Conservation (phyloP, 176 grass and related monocot genomes). For the Sorghum bicolor region Sorghum_bicolor_NCBIv3 NC_012871.2:58762001-58762500, state of each 20-base stretch:
- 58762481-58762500: neutral
- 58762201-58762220: neutral
- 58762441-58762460: neutral
- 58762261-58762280: neutral
- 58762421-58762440: neutral
- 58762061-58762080: neutral
- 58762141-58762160: neutral
- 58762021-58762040: neutral
- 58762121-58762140: neutral
- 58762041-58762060: neutral
- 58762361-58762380: neutral
- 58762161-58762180: neutral
- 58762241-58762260: neutral
- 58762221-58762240: neutral
- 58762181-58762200: neutral
- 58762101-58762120: neutral
- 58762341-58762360: neutral
- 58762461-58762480: neutral
- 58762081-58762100: neutral
- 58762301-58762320: neutral
- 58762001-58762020: neutral
- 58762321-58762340: neutral
- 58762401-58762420: neutral
- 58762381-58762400: neutral
- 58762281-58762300: neutral